Percentiles rank a stretch among this genome's conserved stretches.
These are phyloP conservation scores for Hirsutella thompsonii DNA, from an alignment of 2,329 filamentous ascomycete genomes.

Conservation along the genomic window DNA sequence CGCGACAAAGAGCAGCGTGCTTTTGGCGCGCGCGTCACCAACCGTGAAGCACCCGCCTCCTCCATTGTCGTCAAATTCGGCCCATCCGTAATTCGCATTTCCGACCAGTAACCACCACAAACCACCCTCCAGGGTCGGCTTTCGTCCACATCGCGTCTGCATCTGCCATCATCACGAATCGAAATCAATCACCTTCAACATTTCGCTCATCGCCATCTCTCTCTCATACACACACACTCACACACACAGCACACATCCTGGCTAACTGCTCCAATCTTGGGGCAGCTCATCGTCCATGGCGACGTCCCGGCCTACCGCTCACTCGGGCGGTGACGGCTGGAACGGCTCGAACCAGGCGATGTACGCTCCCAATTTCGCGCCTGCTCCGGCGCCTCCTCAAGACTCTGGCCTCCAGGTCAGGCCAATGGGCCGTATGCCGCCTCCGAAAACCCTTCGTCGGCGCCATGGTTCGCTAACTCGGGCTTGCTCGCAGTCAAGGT, in stretches of 20 bases:
- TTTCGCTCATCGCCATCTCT: no score
- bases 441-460: not conserved
- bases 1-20: constrained; percentile 16
- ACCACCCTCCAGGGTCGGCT: no score
- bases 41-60: constrained; percentile 2
- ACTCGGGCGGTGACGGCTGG: constrained; percentile 15
- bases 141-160: constrained; percentile 17
- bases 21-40: constrained; percentile 21
- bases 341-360: constrained; percentile 15
- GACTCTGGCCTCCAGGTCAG: constrained; percentile 43
- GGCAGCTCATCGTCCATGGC: constrained; percentile 16
- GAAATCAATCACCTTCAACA: no score
- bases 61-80: no score
- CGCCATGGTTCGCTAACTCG: constrained; percentile 3
- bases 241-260: not conserved
- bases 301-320: constrained; percentile 21
- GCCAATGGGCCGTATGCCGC: constrained; percentile 51
- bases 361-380: constrained; percentile 15
- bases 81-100: no score
- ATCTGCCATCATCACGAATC: no score
- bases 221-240: no score
- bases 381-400: constrained; percentile 8
- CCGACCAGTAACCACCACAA: no score
- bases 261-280: not conserved
- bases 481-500: constrained; percentile 61